phyloP scores from a whole-genome alignment of 1,284 basidiomycete species.

The Ustilago esculenta region DNA sequence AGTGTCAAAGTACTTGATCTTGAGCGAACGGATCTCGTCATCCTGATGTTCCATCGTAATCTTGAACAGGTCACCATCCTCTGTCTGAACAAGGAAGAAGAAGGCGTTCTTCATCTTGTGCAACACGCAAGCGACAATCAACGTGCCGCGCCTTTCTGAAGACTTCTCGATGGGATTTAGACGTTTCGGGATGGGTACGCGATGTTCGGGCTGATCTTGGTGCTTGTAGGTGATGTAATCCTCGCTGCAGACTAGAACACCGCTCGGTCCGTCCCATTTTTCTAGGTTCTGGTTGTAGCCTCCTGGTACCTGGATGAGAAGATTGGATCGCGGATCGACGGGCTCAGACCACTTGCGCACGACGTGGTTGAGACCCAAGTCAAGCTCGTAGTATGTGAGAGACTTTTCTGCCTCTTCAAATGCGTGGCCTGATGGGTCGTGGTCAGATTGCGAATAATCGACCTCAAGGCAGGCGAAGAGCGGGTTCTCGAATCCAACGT shows the following conservation, averaged over 20 bases:
- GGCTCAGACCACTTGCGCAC: conserved; percentile 65
- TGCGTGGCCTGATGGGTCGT: conserved; percentile 62
- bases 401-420: conserved; percentile 54
- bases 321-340: conserved; percentile 57
- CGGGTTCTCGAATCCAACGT: conserved; percentile 66
- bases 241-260: conserved; percentile 65
- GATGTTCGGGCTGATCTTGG: conserved; percentile 60
- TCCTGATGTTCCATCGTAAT: conserved; percentile 66
- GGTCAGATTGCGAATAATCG: conserved; percentile 64
- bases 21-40: conserved; percentile 59
- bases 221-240: conserved; percentile 66
- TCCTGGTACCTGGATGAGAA: conserved; percentile 64
- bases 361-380: conserved; percentile 66
- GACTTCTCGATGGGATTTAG: conserved; percentile 53
- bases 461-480: conserved; percentile 65
- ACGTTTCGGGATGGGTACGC: conserved; percentile 64
- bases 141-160: conserved; percentile 49
- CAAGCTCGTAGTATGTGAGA: conserved; percentile 67
- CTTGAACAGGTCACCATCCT: conserved; percentile 66
- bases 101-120: conserved; percentile 66
- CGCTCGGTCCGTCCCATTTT: conserved; percentile 66
- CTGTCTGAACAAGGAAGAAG: conserved; percentile 64
- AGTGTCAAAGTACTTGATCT: conserved; percentile 67
- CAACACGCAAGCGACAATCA: conserved; percentile 63
- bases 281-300: conserved; percentile 64